These are phyloP conservation scores for Aegilops sharonensis DNA, from an alignment of 176 grass and related monocot genomes.

Conservation along the genomic window DNA sequence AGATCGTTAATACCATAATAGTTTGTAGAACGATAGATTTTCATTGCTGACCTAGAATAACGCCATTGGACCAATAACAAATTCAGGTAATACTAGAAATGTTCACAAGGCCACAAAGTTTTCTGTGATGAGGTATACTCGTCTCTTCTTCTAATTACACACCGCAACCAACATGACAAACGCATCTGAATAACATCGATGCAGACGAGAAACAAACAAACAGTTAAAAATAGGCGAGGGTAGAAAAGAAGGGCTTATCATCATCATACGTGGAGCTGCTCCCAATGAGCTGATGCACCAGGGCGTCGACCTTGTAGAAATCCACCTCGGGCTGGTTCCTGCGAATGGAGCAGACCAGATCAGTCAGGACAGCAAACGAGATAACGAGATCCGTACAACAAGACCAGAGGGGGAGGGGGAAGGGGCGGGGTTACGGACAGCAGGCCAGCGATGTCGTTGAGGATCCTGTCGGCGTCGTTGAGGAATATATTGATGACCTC, in stretches of 20 bases:
- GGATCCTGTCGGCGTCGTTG: constrained; percentile 65
- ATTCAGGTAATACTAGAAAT: not conserved
- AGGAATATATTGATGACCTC: constrained; percentile 79
- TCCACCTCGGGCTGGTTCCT: constrained; percentile 65
- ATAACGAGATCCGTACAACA: not conserved
- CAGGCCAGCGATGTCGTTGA: constrained; percentile 41
- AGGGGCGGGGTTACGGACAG: constrained; percentile 38
- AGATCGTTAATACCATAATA: not conserved
- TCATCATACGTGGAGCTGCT: too few relatives aligned
- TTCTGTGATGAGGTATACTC: not conserved
- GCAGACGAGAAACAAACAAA: too few relatives aligned
- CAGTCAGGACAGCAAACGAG: not conserved
- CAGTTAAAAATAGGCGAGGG: too few relatives aligned
- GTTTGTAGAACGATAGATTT: too few relatives aligned
- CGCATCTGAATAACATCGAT: not conserved
- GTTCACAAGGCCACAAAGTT: not conserved
- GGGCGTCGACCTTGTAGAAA: constrained; percentile 64
- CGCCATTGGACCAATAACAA: not conserved
- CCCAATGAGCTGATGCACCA: constrained; percentile 73
- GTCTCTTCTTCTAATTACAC: not conserved
- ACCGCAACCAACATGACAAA: not conserved
- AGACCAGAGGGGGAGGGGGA: not conserved
- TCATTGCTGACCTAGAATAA: not conserved
- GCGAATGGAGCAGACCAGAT: not conserved
- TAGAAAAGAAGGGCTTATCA: too few relatives aligned